Conservation (phyloP, 257 asterid genomes). For the Nicotiana noctiflora region DNA sequence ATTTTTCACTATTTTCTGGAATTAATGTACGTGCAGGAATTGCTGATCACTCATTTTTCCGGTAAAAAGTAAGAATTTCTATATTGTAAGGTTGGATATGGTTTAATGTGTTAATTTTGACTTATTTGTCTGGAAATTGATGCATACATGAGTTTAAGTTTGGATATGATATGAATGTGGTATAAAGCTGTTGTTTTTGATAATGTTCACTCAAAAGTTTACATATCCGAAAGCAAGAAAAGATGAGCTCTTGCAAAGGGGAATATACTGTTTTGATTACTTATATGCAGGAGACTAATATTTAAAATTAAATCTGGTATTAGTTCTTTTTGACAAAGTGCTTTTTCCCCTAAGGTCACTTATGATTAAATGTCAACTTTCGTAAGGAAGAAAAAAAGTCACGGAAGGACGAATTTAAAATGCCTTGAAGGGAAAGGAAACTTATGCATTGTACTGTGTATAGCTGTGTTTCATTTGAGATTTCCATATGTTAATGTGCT, state of each 20-base stretch:
- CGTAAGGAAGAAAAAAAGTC: background rate
- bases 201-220: background rate
- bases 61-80: background rate
- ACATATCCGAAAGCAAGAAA: background rate
- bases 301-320: background rate
- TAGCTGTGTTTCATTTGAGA: background rate
- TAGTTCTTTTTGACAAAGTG: background rate
- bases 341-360: background rate
- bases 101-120: background rate
- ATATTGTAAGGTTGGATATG: background rate
- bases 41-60: background rate
- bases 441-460: background rate
- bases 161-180: background rate
- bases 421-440: slow-evolving; percentile 3
- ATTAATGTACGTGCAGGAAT: background rate
- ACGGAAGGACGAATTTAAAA: background rate
- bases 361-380: background rate
- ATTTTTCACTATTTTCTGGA: background rate
- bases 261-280: background rate
- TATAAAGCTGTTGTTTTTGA: background rate
- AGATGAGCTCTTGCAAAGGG: background rate
- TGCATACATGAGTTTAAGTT: background rate
- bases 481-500: background rate
- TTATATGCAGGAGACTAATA: background rate
- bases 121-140: background rate